These are phyloP conservation scores for Lecanicillium sp. DNA, from an alignment of 2,329 filamentous ascomycete species.

Conservation along the genomic window DNA sequence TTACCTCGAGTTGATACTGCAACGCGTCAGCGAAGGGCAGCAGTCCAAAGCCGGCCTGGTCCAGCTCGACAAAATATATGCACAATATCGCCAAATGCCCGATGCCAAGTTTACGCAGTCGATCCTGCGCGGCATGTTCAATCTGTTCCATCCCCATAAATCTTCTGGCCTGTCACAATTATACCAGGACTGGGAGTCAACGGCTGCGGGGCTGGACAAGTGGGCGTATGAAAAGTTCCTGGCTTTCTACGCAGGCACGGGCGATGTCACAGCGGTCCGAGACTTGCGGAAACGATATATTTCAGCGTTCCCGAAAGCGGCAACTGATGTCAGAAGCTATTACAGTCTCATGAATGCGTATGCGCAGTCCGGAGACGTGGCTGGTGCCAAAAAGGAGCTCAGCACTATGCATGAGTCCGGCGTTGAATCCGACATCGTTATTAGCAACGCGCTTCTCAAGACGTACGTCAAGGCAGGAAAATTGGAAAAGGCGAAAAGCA, in stretches of 20 bases:
- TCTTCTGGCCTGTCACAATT: conserved; percentile 39
- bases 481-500: conserved; percentile 56
- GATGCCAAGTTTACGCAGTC: conserved; percentile 29
- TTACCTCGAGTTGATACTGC: conserved; percentile 33
- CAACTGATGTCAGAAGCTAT: conserved; percentile 34
- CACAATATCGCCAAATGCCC: conserved; percentile 38
- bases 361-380: conserved; percentile 60
- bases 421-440: conserved; percentile 49
- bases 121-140: conserved; percentile 41
- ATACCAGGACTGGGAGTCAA: conserved; percentile 42
- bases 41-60: conserved; percentile 24
- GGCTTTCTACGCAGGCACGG: conserved; percentile 41
- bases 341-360: conserved; percentile 65
- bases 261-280: conserved; percentile 41
- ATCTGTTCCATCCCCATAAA: conserved; percentile 33
- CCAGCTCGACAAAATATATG: conserved; percentile 38
- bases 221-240: conserved; percentile 45
- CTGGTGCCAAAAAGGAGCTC: conserved; percentile 55
- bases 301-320: conserved; percentile 28
- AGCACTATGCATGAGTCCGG: conserved; percentile 52
- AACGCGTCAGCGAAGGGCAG: conserved; percentile 23
- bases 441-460: conserved; percentile 74
- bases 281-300: conserved; percentile 41
- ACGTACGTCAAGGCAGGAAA: conserved; percentile 62
- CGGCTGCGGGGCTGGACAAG: conserved; percentile 33